Evolutionary conservation across 805 yeast species (phyloP).

Genomic region (Lachancea cidri): DNA sequence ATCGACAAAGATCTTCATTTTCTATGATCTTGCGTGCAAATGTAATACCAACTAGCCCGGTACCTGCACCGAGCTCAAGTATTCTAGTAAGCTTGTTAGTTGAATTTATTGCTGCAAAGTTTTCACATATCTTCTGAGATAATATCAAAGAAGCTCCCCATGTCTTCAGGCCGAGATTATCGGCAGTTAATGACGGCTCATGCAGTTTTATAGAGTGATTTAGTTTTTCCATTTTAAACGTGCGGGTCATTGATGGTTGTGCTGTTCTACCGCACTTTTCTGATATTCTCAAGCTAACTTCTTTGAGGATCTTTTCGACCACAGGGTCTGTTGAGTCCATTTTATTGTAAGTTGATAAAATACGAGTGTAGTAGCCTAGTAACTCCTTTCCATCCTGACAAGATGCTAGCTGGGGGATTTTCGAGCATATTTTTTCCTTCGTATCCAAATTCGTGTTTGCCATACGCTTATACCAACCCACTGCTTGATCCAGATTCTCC

Average conservation of each 20-base stretch:
- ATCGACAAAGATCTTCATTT: conserved; percentile 27
- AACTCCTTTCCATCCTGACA: conserved; percentile 45
- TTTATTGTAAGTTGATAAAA: conserved; percentile 30
- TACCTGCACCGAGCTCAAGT: conserved; percentile 90
- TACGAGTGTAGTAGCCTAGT: conserved; percentile 38
- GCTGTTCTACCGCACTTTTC: conserved; percentile 85
- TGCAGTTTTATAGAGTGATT: conserved; percentile 36
- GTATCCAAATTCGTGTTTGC: conserved; percentile 25
- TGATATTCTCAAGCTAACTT: conserved; percentile 62
- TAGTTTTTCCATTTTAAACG: conserved; percentile 44
- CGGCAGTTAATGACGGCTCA: conserved; percentile 86
- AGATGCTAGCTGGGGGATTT: conserved; percentile 35
- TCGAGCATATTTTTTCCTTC: conserved; percentile 28
- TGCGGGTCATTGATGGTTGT: conserved; percentile 62
- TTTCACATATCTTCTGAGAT: conserved; percentile 44
- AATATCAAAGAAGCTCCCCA: conserved; percentile 90
- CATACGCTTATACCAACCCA: conserved; percentile 44
- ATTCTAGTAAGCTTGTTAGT: conserved; percentile 24
- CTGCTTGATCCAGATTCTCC: conserved; percentile 24
- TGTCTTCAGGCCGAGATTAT: conserved; percentile 84
- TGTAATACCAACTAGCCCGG: conserved; percentile 83
- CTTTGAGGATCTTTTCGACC: conserved; percentile 41
- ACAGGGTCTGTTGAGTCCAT: conserved; percentile 32
- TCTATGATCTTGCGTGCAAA: conserved; percentile 39
- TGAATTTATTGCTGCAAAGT: conserved; percentile 6